Base-by-base conservation (phyloP, 768 basidiomycete species). In the Suillus clintonianus region DNA sequence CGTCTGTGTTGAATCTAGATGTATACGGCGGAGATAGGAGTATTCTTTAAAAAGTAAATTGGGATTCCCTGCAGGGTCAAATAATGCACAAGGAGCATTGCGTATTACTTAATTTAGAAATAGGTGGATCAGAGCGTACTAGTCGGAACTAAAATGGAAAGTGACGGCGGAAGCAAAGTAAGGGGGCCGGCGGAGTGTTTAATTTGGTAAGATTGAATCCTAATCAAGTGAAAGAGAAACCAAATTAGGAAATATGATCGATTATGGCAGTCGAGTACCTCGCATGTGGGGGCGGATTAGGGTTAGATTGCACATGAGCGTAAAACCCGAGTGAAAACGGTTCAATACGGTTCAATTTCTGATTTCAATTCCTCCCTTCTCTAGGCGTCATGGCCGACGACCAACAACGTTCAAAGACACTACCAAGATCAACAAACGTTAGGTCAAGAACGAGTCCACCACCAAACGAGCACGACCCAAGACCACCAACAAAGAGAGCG, bases 401-500 rank as follows among this genome's bases (percentile, higher is more conserved):
- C 11, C 55, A 37, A 1, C 55, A 37, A 1, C 55, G 55, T 10
- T 56, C 55, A 56, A 56, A 56, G 55, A 56, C 37, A 5, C 55
- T 27, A 53, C 37, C 15, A 56, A 56, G 55, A 39, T 4, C 65
- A 0, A 36, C 69, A 8, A 77, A 81, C 6, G 80, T 87, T 47
- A 82, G 86, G 60, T 80, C 80, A 24, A 74, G 86, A 61, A 80
- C 83, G 0, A 71, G 70, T 36, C 74, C 74, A 0, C 83, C 86
- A 1, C 85, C 86, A 15, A 78, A 76, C 41, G 86, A 87, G 24
- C 82, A 81, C 51, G 88, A 89, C 71, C 81, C 83, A 30, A 81
- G 86, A 0, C 89, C 89, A 0, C 90, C 91, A 3, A 87, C 91
- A 27, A 94, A 94, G 76, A 88, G 92, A 53, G 89, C 92, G 0